Evolutionary conservation across 2,329 filamentous ascomycete genomes (phyloP).

Genomic region (Paecilomyces formosus): DNA sequence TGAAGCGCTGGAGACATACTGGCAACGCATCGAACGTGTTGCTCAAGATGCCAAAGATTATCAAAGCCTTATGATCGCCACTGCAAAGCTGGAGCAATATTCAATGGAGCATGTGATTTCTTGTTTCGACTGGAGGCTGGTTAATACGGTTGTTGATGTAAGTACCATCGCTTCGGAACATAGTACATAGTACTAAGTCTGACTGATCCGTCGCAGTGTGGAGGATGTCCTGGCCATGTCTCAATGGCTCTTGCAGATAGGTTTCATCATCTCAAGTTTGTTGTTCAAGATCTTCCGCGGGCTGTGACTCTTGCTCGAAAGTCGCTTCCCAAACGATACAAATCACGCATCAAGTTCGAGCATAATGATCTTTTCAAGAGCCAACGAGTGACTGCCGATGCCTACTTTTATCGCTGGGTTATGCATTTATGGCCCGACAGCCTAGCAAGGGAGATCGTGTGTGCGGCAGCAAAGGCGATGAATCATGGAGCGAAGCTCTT

Average conservation of each 20-base stretch:
- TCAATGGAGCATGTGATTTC: not conserved
- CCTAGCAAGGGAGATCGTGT: not conserved
- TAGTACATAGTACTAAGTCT: not conserved
- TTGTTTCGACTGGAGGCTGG: not conserved
- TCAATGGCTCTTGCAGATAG: not conserved
- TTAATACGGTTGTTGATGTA: not conserved
- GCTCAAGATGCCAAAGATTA: not conserved
- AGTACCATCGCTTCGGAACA: not conserved
- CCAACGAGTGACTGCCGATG: not conserved
- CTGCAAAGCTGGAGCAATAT: not conserved
- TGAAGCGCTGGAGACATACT: not conserved
- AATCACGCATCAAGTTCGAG: not conserved
- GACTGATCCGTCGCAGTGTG: not conserved
- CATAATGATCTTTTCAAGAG: not conserved
- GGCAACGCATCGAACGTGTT: not conserved
- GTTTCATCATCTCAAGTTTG: not conserved
- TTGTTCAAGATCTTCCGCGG: not conserved
- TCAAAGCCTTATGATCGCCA: not conserved
- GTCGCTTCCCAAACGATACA: not conserved
- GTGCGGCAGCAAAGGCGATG: not conserved
- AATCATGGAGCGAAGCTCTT: not conserved
- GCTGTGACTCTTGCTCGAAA: not conserved
- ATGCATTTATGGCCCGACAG: not conserved
- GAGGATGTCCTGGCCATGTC: not conserved
- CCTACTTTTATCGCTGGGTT: not conserved